Evolutionary conservation across 2,329 filamentous ascomycete species (phyloP), one percentile per base, ranked within the genome.

Genomic region (Sarocladiaceae sp.): DNA sequence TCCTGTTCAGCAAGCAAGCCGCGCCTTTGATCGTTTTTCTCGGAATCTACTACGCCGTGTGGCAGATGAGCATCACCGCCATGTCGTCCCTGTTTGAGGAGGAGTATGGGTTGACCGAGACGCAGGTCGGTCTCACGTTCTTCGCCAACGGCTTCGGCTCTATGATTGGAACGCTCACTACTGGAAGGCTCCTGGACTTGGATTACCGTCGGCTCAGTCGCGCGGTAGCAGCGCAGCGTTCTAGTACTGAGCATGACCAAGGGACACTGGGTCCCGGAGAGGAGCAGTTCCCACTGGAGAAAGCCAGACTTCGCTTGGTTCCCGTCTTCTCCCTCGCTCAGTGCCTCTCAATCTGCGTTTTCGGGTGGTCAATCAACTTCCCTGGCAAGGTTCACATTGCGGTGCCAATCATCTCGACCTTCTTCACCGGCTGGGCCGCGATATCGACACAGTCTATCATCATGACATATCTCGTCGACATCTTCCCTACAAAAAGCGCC

Each of bases 101-200:
- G 1, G 53, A 50, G 3, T 77, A 77, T 46, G 58, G 59, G 6
- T 58, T 74, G 1, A 55, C 45, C 4, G 67, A 70, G 45, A 66
- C 63, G 3, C 60, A 74, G 33, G 67, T 72, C 12, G 73, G 72
- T 0, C 55, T 76, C 2, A 69, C 69, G 0, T 79, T 76, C 47
- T 67, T 80, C 2, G 71, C 73, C 18, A 76, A 76, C 19, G 76
- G 76, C 0, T 65, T 67, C 0, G 75, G 76, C 1, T 74, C 70
- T 15, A 75, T 78, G 50, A 53, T 75, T 3, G 74, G 74, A 1
- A 76, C 72, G 0, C 55, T 76, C 0, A 52, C 72, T 10, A 74
- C 68, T 0, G 75, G 76, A 15, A 75, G 67, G 40, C 60, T 78
- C 24, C 63, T 79, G 0, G 69, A 80, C 48, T 45, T 56, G 13